Evolutionary conservation across 2,329 filamentous ascomycete species (phyloP), one percentile per base, ranked within the genome.

Genomic region (Allantophomopsis cytisporea): DNA sequence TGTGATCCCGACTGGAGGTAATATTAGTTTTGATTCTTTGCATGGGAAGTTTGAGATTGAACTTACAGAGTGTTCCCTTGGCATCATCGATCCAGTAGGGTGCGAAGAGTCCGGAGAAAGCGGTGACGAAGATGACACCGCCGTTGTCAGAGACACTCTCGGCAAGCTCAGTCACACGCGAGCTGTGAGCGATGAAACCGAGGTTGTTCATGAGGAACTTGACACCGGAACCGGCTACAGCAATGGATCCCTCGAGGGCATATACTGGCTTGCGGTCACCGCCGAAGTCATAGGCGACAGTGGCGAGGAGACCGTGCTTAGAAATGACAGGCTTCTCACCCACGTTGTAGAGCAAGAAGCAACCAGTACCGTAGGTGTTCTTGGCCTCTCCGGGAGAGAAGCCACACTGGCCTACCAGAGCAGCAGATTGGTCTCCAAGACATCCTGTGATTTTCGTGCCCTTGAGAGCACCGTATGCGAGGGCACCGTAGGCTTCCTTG

Each of bases 311-410:
- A 3, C 84, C 84, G 54, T 88, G 80, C 20, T 66, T 75, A 0
- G 84, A 89, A 42, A 88, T 77, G 40, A 88, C 82, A 4, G 83
- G 83, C 60, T 84, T 81, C 17, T 77, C 68, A 17, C 84, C 84
- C 12, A 87, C 80, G 53, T 91, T 88, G 62, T 87, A 88, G 6
- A 89, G 72, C 47, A 89, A 61, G 64, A 91, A 91, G 58, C 83
- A 88, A 16, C 84, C 84, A 1, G 84, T 89, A 32, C 84, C 84
- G 55, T 89, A 89, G 1, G 84, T 89, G 58, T 89, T 89, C 66
- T 89, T 89, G 37, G 83, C 84, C 41, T 72, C 68, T 40, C 84
- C 84, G 7, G 82, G 78, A 2, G 68, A 70, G 58, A 89, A 89
- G 2, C 78, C 83, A 55, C 81, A 80, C 54, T 87, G 83, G 17